A percentile compares a stretch with the other conserved stretches of the same genome.
These are phyloP conservation scores for Rutstroemia sp. DNA, from an alignment of 2,329 filamentous ascomycete species.

Conservation along the genomic window DNA sequence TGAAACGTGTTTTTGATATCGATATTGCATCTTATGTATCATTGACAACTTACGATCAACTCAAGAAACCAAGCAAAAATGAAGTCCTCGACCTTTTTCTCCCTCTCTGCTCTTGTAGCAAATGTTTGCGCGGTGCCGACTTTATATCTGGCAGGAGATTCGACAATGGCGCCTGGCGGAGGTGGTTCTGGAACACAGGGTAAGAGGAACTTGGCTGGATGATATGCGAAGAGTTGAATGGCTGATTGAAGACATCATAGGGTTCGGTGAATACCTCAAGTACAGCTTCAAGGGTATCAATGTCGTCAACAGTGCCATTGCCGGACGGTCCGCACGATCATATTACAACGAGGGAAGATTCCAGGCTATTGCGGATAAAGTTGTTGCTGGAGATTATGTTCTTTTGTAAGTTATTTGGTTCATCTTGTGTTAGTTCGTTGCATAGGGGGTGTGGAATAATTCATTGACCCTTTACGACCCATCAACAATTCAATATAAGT, in stretches of 20 bases:
- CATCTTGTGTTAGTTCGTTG: background rate
- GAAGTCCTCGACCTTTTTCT: too few relatives aligned
- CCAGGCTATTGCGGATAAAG: constrained; percentile 42
- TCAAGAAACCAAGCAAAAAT: too few relatives aligned
- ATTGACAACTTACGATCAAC: too few relatives aligned
- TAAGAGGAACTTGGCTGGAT: constrained; percentile 14
- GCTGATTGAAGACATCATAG: constrained; percentile 27
- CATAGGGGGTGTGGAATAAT: too few relatives aligned
- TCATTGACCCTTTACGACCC: too few relatives aligned
- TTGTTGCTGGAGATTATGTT: constrained; percentile 36
- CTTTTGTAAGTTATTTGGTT: constrained; percentile 36
- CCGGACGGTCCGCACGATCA: constrained; percentile 57
- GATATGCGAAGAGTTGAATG: background rate
- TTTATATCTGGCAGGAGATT: constrained; percentile 52
- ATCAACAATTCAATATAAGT: too few relatives aligned
- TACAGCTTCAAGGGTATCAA: constrained; percentile 39
- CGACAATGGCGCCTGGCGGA: constrained; percentile 48
- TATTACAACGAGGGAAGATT: constrained; percentile 62
- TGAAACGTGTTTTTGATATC: too few relatives aligned
- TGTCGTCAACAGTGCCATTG: constrained; percentile 58
- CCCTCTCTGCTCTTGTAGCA: background rate
- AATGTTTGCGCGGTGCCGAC: constrained; percentile 27
- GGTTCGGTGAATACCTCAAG: constrained; percentile 55
- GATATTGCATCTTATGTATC: too few relatives aligned
- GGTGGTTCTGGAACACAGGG: constrained; percentile 37